These are phyloP conservation scores for Piloderma croceum DNA, from an alignment of 768 basidiomycete genomes.

Conservation along the genomic window DNA sequence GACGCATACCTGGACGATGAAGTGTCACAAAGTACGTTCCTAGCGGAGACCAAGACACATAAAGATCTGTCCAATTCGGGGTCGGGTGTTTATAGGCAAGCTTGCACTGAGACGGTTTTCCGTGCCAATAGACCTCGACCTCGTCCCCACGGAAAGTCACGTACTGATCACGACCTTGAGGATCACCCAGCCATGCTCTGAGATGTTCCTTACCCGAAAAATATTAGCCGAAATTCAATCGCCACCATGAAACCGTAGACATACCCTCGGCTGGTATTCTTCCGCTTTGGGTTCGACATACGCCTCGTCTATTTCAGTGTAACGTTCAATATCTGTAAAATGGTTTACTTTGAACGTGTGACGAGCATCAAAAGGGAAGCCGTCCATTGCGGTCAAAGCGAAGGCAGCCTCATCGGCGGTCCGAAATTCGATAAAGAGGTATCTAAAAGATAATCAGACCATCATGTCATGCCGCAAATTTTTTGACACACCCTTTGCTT, in stretches of 20 bases:
- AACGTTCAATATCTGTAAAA: conserved; percentile 87
- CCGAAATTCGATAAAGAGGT: conserved; percentile 76
- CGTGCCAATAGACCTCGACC: conserved; percentile 88
- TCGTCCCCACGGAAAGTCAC: conserved; percentile 91
- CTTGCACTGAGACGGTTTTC: conserved; percentile 83
- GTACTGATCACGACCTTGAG: conserved; percentile 92
- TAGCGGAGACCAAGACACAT: conserved; percentile 93
- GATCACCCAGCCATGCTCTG: conserved; percentile 90
- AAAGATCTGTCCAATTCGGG: conserved; percentile 94
- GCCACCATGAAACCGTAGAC: conserved; percentile 9
- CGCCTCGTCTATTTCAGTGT: conserved; percentile 67
- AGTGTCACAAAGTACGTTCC: conserved; percentile 94
- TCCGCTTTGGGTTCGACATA: conserved; percentile 71
- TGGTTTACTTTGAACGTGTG: conserved; percentile 82
- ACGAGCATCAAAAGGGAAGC: conserved; percentile 80
- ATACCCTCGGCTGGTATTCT: conserved; percentile 70
- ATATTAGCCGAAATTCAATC: conserved; percentile 4
- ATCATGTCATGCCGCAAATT: conserved; percentile 27
- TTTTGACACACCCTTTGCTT: conserved; percentile 76
- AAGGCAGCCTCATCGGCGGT: conserved; percentile 63
- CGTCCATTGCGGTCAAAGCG: conserved; percentile 63
- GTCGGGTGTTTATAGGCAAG: conserved; percentile 31
- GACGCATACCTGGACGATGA: conserved; percentile 89
- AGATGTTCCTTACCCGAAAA: conserved; percentile 72
- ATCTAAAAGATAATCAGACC: too few relatives aligned